A percentile compares a stretch with the other conserved stretches of the same genome.
phyloP scores from a whole-genome alignment of 805 yeast species.

The Starmerella lactis-condensi region DNA sequence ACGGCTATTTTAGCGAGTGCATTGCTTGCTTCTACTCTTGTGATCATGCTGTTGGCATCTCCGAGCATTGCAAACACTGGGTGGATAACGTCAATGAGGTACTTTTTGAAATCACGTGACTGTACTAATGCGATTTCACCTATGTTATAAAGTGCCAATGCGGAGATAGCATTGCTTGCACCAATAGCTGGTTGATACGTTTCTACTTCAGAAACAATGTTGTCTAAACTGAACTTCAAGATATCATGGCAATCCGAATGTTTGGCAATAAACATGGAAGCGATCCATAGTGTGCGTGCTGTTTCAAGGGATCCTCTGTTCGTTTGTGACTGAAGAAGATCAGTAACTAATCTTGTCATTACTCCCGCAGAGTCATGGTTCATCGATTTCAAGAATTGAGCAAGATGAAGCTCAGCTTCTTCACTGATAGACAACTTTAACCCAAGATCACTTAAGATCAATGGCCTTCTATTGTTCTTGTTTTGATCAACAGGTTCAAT shows the following conservation, averaged over 20 bases:
- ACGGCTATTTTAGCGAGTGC: conserved; percentile 36
- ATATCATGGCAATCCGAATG: conserved; percentile 11
- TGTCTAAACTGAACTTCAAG: conserved; percentile 10
- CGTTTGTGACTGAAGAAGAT: no score
- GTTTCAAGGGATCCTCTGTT: no score
- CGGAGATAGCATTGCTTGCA: conserved; percentile 7
- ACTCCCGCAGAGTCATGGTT: no score
- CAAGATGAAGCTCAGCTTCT: no score
- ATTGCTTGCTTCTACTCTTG: conserved; percentile 34
- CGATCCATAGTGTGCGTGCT: no score
- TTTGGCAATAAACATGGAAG: no score
- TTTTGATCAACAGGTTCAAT: no score
- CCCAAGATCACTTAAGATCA: no score
- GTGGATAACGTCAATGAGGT: conserved; percentile 51
- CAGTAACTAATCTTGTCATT: no score
- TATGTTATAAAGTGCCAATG: conserved; percentile 8
- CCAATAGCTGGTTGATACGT: not conserved
- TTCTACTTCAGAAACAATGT: conserved; percentile 4
- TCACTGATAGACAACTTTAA: no score
- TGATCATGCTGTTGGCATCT: conserved; percentile 26
- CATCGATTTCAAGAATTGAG: no score
- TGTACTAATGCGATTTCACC: conserved; percentile 12
- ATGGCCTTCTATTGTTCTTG: no score
- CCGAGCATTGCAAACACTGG: conserved; percentile 61
- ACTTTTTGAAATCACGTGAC: conserved; percentile 28